Base-by-base conservation (phyloP, 148 eudicot species). In the Cornus florida region DNA sequence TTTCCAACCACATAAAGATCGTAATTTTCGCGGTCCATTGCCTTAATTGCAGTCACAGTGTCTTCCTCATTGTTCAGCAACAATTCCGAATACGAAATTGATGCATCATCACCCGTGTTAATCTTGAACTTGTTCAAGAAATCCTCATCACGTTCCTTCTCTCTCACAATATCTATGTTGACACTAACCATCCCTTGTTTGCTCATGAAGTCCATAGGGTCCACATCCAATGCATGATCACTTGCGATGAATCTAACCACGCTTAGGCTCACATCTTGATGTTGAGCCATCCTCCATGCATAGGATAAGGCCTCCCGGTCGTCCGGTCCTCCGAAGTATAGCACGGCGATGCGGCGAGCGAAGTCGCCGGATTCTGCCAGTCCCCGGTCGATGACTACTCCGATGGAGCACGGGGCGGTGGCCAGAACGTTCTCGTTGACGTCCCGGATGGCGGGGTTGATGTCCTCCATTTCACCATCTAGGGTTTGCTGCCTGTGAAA, bases 221-320 rank as follows among this genome's bases (percentile, higher is more conserved):
- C 76, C 57, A 64, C 20, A 2, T 67, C 77, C 9, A 59, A 50
- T 0, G 82, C 69, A 19, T 81, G 31, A 1, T 79, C 74, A 4
- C 80, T 83, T 10, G 86, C 80, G 0, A 83, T 5, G 32, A 93
- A 87, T 20, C 91, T 75, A 16, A 91, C 79, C 2, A 93, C 81
- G 2, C 80, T 83, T 10, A 93, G 89, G 17, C 56, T 38, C 23
- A 83, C 82, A 17, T 17, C 75, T 0, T 80, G 59, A 31, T 85
- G 82, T 0, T 74, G 76, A 0, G 87, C 84, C 86, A 93, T 88
- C 35, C 97, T 83, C 84, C 83, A 79, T 3, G 90, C 90, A 35
- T 82, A 88, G 1, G 90, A 79, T 20, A 92, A 70, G 9, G 97
- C 94, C 80, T 92, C 94, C 2, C 94, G 86, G 10, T 91, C 97